Base-by-base conservation (phyloP, 306 rosid species). In the Citrullus amarus region DNA sequence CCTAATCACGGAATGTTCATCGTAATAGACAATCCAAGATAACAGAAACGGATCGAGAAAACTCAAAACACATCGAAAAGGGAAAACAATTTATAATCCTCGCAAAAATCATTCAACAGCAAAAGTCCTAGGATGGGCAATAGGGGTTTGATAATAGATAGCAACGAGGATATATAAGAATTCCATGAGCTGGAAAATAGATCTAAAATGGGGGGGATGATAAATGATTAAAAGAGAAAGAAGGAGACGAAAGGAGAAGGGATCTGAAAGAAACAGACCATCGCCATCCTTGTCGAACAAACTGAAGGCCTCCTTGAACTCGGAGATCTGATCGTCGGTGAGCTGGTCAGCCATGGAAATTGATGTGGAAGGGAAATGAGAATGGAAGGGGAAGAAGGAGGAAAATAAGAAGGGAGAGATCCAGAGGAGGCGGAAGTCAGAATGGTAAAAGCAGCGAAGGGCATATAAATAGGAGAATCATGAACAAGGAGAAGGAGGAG, bases 271-370 rank as follows among this genome's bases (percentile, higher is more conserved):
- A 30, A 72, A 4, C 77, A 72, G 28, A 72, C 77, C 77, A 50
- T 72, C 77, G 60, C 77, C 77, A 43, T 72, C 77, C 77, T 72
- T 72, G 60, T 72, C 77, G 60, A 72, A 72, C 77, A 72, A 28
- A 56, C 77, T 72, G 60, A 72, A 72, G 41, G 77, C 77, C 77
- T 72, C 77, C 77, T 72, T 72, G 77, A 72, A 72, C 77, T 72
- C 77, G 4, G 76, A 72, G 76, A 71, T 71, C 76, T 71, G 76
- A 46, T 71, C 77, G 25, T 72, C 77, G 25, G 77, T 72, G 17
- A 72, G 77, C 77, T 72, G 77, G 16, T 72, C 77, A 30, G 77
- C 77, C 77, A 72, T 72, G 44, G 60, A 6, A 51, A 25, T 72
- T 16, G 54, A 69, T 43, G 54, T 2, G 55, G 15, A 46, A 5